Percentiles rank a stretch among this genome's conserved stretches.
phyloP scores from a whole-genome alignment of 1,284 basidiomycete genomes.

The Puccinia coronata region DNA sequence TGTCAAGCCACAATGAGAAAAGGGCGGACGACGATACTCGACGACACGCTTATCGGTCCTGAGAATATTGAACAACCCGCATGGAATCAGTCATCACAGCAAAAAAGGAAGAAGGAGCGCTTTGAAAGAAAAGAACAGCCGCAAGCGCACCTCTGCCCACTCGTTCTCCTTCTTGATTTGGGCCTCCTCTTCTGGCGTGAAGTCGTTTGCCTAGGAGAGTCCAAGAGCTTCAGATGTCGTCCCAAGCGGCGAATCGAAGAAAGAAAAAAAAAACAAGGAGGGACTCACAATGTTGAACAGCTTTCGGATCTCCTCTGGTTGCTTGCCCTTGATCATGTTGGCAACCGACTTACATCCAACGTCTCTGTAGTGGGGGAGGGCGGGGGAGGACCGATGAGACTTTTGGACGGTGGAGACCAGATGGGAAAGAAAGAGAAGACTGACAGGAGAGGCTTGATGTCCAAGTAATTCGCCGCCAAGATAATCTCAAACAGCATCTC shows the following conservation, averaged over 20 bases:
- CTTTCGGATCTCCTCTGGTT: slow-evolving; percentile 91
- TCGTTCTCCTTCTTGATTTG: slow-evolving; percentile 99
- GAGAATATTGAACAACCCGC: not conserved
- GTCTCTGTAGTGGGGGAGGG: slow-evolving; percentile 66
- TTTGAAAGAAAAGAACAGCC: too few relatives aligned
- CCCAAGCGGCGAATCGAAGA: too few relatives aligned
- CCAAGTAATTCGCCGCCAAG: slow-evolving; percentile 98
- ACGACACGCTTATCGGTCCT: slow-evolving; percentile 11
- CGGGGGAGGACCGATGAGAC: too few relatives aligned
- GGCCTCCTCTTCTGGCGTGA: slow-evolving; percentile 98
- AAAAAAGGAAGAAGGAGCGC: not conserved
- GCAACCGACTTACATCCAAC: slow-evolving; percentile 99
- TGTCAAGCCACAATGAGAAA: too few relatives aligned
- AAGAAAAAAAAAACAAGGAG: slow-evolving; percentile 19
- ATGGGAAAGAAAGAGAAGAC: slow-evolving; percentile 57
- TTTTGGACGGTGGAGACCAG: not conserved
- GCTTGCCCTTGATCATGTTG: slow-evolving; percentile 99
- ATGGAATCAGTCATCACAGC: too few relatives aligned
- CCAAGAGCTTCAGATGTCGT: not conserved
- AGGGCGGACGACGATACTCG: too few relatives aligned
- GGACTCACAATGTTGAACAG: slow-evolving; percentile 71
- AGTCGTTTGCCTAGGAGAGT: slow-evolving; percentile 72
- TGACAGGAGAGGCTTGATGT: slow-evolving; percentile 97
- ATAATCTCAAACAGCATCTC: slow-evolving; percentile 92
- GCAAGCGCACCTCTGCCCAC: slow-evolving; percentile 62